phyloP scores from a whole-genome alignment of 345 rosid species.

The Gossypium rotundifolium region DNA sequence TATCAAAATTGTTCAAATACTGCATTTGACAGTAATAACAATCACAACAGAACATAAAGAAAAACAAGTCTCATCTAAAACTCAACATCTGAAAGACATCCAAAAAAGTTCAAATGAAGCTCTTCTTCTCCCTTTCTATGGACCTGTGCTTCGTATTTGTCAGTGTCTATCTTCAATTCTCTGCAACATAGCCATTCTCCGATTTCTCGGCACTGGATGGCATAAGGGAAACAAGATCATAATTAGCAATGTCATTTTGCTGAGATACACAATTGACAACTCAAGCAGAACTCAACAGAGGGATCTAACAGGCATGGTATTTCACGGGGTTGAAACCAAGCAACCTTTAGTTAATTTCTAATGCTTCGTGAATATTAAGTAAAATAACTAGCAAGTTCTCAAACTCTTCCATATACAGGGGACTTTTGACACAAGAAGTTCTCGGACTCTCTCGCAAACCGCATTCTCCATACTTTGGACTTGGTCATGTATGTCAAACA shows the following conservation, averaged over 20 bases:
- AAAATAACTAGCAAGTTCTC: not conserved
- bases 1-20: slow-evolving; percentile 42
- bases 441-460: not conserved
- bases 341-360: not conserved
- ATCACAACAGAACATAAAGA: slow-evolving; percentile 8
- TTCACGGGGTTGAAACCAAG: not conserved
- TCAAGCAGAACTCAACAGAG: not conserved
- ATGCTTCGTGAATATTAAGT: no score
- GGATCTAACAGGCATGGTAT: not conserved
- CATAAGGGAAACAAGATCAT: not conserved
- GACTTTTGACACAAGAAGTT: not conserved
- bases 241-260: not conserved
- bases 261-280: not conserved
- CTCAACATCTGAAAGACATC: slow-evolving; percentile 17
- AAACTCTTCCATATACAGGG: not conserved
- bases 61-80: slow-evolving; percentile 11
- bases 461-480: not conserved
- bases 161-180: slow-evolving; percentile 14
- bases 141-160: not conserved
- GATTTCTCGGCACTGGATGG: slow-evolving; percentile 28
- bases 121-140: not conserved
- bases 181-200: slow-evolving; percentile 19
- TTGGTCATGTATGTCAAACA: not conserved
- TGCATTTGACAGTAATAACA: slow-evolving; percentile 5
- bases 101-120: slow-evolving; percentile 8